Evolutionary conservation across 2,329 filamentous ascomycete genomes (phyloP), one percentile per base, ranked within the genome.

Genomic region (Neopestalotiopsis sp.): DNA sequence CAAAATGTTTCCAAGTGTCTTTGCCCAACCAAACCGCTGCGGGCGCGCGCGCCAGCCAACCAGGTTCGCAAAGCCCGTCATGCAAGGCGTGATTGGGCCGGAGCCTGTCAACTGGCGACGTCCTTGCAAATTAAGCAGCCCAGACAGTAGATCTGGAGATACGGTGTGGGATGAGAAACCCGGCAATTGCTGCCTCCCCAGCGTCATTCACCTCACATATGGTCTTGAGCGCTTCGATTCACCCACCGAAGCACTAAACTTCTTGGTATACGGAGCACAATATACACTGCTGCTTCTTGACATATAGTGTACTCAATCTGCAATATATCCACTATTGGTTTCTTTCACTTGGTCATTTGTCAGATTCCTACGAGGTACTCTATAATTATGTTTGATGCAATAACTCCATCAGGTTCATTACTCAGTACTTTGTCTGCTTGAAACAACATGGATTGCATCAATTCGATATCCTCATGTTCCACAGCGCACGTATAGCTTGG

Each of bases 21-120:
- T 28, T 45, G 56, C n/a, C 45, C 32, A 49, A 34, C 32, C 30
- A 49, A 68, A 28, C 24, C 24, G 24, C 24, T 28, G 24, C 24
- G 24, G 24, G 65, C 42, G 67, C 67, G 61, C 67, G 67, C 67
- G 67, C 61, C 63, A 68, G 49, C 67, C 67, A 68, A 68, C 56
- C 62, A 61, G 17, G 13, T n/a, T 38, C 34, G 38, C 52, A 14
- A 32, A 12, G 40, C 24, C 12, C 20, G 7, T n/a, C 13, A 20
- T 52, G 32, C 30, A 28, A 40, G 38, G 7, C 24, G 20, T 57
- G 42, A 57, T 66, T 66, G 63, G 63, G 24, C n/a, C 20, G 60
- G 20, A 63, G 5, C 32, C n/a, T 52, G 14, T 52, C 45, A 52
- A 24, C n/a, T 17, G 45, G 45, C 20, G n/a, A 52, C 45, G 17